A percentile compares a stretch with the other conserved stretches of the same genome.
These are phyloP conservation scores for Aspergillus avenaceus DNA, from an alignment of 495 filamentous ascomycete species.

Conservation along the genomic window DNA sequence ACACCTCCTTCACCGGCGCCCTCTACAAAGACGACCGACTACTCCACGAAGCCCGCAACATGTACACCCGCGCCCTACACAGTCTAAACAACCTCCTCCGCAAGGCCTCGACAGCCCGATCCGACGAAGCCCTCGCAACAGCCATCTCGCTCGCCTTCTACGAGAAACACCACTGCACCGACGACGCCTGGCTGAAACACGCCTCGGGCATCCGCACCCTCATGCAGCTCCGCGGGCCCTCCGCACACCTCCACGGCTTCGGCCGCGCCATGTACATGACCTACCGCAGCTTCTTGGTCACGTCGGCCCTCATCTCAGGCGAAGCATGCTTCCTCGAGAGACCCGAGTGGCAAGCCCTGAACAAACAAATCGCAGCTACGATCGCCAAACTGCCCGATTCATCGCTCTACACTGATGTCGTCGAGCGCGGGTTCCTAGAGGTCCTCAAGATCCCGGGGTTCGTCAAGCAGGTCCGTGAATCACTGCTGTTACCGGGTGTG, in stretches of 20 bases:
- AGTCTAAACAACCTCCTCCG: constrained; percentile 13
- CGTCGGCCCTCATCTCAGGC: constrained; percentile 21
- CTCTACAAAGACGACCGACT: constrained; percentile 18
- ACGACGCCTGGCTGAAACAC: constrained; percentile 32
- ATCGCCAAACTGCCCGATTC: constrained; percentile 27
- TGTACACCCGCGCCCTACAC: constrained; percentile 22
- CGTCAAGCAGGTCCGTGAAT: constrained; percentile 20
- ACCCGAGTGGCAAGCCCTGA: constrained; percentile 32
- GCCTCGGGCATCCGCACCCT: constrained; percentile 31
- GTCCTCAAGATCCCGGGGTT: constrained; percentile 23
- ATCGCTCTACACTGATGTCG: constrained; percentile 25
- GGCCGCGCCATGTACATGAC: constrained; percentile 30
- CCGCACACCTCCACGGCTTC: constrained; percentile 27
- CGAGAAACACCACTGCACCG: constrained; percentile 32
- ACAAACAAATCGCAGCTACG: constrained; percentile 23
- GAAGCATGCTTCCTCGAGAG: constrained; percentile 29
- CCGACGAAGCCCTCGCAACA: constrained; percentile 23
- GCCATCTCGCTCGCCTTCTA: constrained; percentile 31
- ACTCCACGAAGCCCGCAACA: constrained; percentile 13
- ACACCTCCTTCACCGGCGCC: constrained; percentile 21
- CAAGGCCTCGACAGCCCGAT: constrained; percentile 18
- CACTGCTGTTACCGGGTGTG: constrained; percentile 6
- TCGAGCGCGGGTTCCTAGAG: constrained; percentile 25
- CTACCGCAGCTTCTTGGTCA: constrained; percentile 30
- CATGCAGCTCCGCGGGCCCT: constrained; percentile 29